Conservation (phyloP, 1,139 yeast genomes). For the Candida sanyaensis region DNA sequence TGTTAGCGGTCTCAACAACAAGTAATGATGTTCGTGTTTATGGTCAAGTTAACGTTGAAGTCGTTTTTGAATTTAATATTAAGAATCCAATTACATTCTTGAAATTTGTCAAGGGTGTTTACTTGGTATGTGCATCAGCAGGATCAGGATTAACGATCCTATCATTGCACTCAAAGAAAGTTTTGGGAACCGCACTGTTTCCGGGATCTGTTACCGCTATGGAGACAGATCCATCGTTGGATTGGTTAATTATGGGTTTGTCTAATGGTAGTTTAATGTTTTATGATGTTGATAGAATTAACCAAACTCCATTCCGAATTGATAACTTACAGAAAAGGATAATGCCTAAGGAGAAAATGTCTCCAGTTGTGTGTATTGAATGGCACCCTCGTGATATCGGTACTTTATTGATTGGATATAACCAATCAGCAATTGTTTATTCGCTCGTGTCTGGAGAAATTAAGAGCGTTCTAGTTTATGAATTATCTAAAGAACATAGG, state of each 20-base stretch:
- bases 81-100: constrained; percentile 55
- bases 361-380: constrained; percentile 65
- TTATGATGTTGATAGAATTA: constrained; percentile 84
- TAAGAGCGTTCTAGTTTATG: constrained; percentile 57
- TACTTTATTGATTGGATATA: constrained; percentile 69
- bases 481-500: constrained; percentile 37
- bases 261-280: constrained; percentile 72
- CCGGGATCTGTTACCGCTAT: constrained; percentile 69
- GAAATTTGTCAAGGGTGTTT: constrained; percentile 76
- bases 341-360: constrained; percentile 50
- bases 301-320: constrained; percentile 63
- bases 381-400: constrained; percentile 94
- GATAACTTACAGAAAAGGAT: constrained; percentile 69
- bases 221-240: constrained; percentile 82
- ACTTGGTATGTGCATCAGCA: constrained; percentile 60
- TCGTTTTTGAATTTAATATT: constrained; percentile 56
- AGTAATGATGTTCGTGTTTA: constrained; percentile 71
- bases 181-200: constrained; percentile 55
- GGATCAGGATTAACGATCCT: constrained; percentile 58
- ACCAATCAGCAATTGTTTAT: constrained; percentile 68
- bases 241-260: constrained; percentile 82
- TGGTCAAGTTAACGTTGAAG: constrained; percentile 85
- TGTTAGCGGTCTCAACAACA: constrained; percentile 78
- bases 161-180: constrained; percentile 64
- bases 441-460: constrained; percentile 64